Percentiles rank a stretch among this genome's conserved stretches.
These are phyloP conservation scores for Phytopythium chamaehyphon DNA, from an alignment of 352 stramenopile species.

Conservation along the genomic window DNA sequence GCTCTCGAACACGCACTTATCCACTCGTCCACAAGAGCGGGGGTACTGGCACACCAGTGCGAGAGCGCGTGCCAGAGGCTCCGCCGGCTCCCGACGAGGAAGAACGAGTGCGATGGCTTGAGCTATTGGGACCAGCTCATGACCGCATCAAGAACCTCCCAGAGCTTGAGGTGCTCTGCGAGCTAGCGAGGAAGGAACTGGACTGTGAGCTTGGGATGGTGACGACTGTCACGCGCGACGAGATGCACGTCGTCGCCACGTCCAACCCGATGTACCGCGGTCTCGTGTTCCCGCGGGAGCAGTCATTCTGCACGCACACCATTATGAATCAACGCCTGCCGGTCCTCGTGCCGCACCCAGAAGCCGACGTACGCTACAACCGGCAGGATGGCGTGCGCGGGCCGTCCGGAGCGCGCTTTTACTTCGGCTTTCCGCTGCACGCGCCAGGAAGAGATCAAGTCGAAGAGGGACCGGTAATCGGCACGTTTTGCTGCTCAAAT, in stretches of 20 bases:
- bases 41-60: not conserved
- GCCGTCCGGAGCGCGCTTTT: constrained; percentile 42
- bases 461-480: constrained; percentile 27
- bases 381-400: constrained; percentile 26
- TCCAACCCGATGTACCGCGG: constrained; percentile 28
- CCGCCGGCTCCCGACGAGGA: not conserved
- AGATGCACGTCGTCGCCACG: constrained; percentile 40
- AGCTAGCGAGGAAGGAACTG: constrained; percentile 43
- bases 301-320: constrained; percentile 54
- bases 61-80: not conserved
- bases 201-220: constrained; percentile 42
- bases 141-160: constrained; percentile 36
- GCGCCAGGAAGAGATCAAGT: constrained; percentile 4
- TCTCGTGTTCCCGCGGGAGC: constrained; percentile 29
- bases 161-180: constrained; percentile 63
- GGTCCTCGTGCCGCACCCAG: constrained; percentile 45
- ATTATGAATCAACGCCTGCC: constrained; percentile 49
- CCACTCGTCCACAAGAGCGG: not conserved
- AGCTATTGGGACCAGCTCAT: not conserved
- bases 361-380: constrained; percentile 59
- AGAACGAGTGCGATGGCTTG: not conserved
- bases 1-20: not conserved
- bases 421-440: constrained; percentile 55
- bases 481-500: constrained; percentile 54
- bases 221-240: constrained; percentile 35